Evolutionary conservation across 805 yeast genomes (phyloP), one percentile per base, ranked within the genome.

Genomic region (Kluyveromyces starmeri): DNA sequence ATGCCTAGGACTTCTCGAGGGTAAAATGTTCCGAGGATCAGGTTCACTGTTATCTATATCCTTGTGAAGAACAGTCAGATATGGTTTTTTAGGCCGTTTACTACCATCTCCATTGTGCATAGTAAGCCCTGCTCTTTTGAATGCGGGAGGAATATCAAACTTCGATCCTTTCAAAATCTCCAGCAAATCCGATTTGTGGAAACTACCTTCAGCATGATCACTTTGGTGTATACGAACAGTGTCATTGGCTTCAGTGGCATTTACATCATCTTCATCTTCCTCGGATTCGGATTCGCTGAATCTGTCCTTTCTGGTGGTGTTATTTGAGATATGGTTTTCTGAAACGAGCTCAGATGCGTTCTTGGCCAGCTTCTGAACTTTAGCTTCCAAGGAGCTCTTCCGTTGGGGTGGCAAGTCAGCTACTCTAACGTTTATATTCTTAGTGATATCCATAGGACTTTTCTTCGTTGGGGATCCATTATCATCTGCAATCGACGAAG

Each of bases 31-130:
- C 42, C 59, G 45, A 23, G 55, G 50, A 40, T 48, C 51, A 5
- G 51, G 55, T 38, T 44, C 44, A 5, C 58, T 50, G 35, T 55
- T 54, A 35, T 55, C 58, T 10, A 50, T 51, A 34, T 53, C 55
- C 19, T 47, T 48, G 32, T 46, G 39, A 18, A 48, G 31, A 21
- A 53, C 50, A 3, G 58, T 53, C 3, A 51, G 47, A 29, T 51
- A 50, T n/a, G 57, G 54, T 24, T 43, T 52, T n/a, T 35, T 43
- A 20, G 42, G 39, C n/a, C 34, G 28, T 15, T 40, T 41, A 9
- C 21, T 29, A 9, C 7, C 10, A 8, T 45, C 30, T 3, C 25
- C 27, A n/a, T 27, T 31, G 19, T 36, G 34, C 17, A 20, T 22
- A n/a, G 27, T 33, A n/a, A 17, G 28, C 4, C 17, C 24, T 12